phyloP scores from a whole-genome alignment of 1,284 basidiomycete genomes.

The Entoloma clypeatum region DNA sequence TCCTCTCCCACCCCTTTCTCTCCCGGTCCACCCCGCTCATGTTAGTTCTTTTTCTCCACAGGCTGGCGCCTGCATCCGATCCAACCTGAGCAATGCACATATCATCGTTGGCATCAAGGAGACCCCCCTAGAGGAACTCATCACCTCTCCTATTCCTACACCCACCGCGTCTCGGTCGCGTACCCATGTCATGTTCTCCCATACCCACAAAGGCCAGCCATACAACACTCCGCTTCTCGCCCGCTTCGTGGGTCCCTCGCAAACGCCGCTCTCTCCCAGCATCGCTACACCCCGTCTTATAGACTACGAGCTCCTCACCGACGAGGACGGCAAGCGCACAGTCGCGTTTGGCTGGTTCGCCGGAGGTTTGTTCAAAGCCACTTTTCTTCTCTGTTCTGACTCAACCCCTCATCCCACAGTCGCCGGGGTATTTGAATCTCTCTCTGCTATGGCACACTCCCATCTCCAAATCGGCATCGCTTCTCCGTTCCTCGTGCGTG shows the following conservation, averaged over 20 bases:
- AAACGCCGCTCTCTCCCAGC: constrained; percentile 12
- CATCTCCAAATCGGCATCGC: constrained; percentile 76
- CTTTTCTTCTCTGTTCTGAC: constrained; percentile 3
- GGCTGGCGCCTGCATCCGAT: constrained; percentile 72
- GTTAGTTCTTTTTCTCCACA: constrained; percentile 27
- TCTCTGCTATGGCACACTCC: constrained; percentile 74
- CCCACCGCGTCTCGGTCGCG: constrained; percentile 28
- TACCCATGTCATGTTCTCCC: constrained; percentile 86
- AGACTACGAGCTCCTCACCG: constrained; percentile 82
- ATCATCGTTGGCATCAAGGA: constrained; percentile 88
- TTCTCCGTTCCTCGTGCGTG: constrained; percentile 74
- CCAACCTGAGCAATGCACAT: constrained; percentile 61
- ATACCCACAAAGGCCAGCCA: constrained; percentile 81
- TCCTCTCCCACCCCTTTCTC: constrained; percentile 7
- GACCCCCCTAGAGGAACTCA: constrained; percentile 63
- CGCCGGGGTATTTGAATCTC: constrained; percentile 79
- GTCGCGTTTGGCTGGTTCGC: constrained; percentile 90
- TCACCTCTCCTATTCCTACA: constrained; percentile 37
- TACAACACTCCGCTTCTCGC: constrained; percentile 82
- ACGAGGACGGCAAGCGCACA: constrained; percentile 62
- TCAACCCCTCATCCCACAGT: constrained; percentile 41
- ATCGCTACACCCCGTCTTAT: constrained; percentile 52
- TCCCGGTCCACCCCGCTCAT: constrained; percentile 7
- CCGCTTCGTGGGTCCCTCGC: constrained; percentile 45
- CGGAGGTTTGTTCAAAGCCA: constrained; percentile 52